phyloP scores from a whole-genome alignment of 345 rosid species.

The Linum usitatissimum region DNA sequence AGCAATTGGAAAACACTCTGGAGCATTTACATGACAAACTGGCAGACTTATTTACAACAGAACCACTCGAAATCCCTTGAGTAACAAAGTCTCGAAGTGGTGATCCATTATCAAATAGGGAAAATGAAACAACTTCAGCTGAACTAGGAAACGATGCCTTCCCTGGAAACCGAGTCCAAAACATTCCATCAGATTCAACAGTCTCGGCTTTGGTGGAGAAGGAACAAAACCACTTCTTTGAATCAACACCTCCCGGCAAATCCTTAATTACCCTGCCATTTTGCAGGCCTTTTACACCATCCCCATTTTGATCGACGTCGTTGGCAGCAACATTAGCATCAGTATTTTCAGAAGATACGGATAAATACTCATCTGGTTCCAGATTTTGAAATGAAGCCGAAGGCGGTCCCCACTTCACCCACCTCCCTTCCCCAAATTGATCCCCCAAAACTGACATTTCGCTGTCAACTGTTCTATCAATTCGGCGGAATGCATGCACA shows the following conservation, averaged over 20 bases:
- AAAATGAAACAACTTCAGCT: conserved; percentile 78
- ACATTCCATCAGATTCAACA: conserved; percentile 40
- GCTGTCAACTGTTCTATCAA: conserved; percentile 23
- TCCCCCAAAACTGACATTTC: conserved; percentile 22
- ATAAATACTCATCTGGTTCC: conserved; percentile 16
- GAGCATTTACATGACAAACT: conserved; percentile 44
- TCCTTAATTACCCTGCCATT: conserved; percentile 21
- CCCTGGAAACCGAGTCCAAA: conserved; percentile 60
- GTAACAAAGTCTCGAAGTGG: conserved; percentile 33
- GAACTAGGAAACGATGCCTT: conserved; percentile 56
- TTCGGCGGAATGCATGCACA: conserved; percentile 71
- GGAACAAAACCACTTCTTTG: conserved; percentile 73
- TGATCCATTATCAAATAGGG: conserved; percentile 38
- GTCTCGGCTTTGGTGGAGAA: conserved; percentile 55
- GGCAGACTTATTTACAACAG: conserved; percentile 21
- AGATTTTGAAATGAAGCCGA: conserved; percentile 16
- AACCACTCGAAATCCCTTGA: conserved; percentile 24
- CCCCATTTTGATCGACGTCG: conserved; percentile 16
- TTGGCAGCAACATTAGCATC: conserved; percentile 17
- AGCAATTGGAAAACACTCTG: conserved; percentile 66
- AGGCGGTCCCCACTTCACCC: conserved; percentile 91
- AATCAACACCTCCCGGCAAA: conserved; percentile 25
- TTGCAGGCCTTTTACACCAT: conserved; percentile 7
- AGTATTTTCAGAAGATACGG: conserved; percentile 22
- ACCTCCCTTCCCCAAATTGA: conserved; percentile 51